These are phyloP conservation scores for Plantago lanceolata DNA, from an alignment of 305 asterid species.

Conservation along the genomic window DNA sequence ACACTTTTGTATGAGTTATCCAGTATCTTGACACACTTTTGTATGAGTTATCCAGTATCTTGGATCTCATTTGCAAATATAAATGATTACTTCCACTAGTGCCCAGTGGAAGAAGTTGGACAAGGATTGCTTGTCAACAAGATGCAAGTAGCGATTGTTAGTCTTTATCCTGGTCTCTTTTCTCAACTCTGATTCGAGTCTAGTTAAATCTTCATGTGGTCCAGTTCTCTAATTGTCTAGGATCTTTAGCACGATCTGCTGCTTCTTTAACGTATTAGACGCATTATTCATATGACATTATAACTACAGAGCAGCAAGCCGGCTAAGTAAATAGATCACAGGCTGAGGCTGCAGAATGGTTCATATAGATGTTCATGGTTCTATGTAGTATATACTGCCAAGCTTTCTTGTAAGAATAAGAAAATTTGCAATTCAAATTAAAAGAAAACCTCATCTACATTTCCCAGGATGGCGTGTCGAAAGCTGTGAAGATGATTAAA, in stretches of 20 bases:
- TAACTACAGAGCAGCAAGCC: background rate
- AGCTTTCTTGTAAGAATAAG: background rate
- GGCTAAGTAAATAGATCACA: background rate
- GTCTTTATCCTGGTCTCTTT: constrained; percentile 2
- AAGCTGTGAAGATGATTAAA: constrained; percentile 58
- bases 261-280: background rate
- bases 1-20: constrained; percentile 9
- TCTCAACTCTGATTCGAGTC: background rate
- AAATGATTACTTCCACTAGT: background rate
- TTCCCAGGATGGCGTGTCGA: constrained; percentile 73
- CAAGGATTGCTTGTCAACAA: background rate
- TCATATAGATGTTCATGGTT: background rate
- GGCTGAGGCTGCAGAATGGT: background rate
- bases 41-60: constrained; percentile 6
- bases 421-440: constrained; percentile 10
- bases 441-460: constrained; percentile 14
- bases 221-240: background rate
- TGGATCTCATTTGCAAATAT: background rate
- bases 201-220: background rate
- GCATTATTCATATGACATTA: background rate
- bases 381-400: background rate
- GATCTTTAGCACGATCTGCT: background rate
- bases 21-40: constrained; percentile 1
- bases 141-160: constrained; percentile 1
- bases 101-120: constrained; percentile 5